These are phyloP conservation scores for Hymenoscyphus occultus DNA, from an alignment of 2,329 filamentous ascomycete genomes.

Conservation along the genomic window DNA sequence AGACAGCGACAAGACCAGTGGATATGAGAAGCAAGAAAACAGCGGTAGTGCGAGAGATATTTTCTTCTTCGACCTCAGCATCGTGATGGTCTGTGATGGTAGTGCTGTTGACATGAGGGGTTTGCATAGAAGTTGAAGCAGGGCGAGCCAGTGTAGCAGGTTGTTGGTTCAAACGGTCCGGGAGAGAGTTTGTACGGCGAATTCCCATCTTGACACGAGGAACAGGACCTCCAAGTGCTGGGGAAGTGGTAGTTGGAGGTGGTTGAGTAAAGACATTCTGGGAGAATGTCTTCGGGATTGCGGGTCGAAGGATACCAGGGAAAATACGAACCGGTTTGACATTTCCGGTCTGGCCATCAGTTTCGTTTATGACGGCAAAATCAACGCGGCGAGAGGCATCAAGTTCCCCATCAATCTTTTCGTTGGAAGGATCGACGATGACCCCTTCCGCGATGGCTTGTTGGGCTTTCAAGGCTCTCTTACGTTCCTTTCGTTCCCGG, in stretches of 20 bases:
- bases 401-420: slow-evolving; percentile 26
- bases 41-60: slow-evolving; percentile 54
- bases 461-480: slow-evolving; percentile 24
- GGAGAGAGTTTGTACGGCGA: slow-evolving; percentile 71
- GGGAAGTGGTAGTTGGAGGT: slow-evolving; percentile 32
- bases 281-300: slow-evolving; percentile 62
- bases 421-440: slow-evolving; percentile 13
- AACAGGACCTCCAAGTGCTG: slow-evolving; percentile 42
- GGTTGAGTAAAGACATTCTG: slow-evolving; percentile 66
- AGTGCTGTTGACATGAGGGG: slow-evolving; percentile 27
- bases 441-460: slow-evolving; percentile 26
- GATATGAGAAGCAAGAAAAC: slow-evolving; percentile 61
- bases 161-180: slow-evolving; percentile 58
- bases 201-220: slow-evolving; percentile 62
- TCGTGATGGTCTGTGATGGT: slow-evolving; percentile 28
- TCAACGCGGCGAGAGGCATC: slow-evolving; percentile 55
- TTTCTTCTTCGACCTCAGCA: slow-evolving; percentile 40
- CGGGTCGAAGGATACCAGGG: slow-evolving; percentile 58
- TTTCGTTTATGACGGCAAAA: slow-evolving; percentile 48
- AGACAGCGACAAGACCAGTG: slow-evolving; percentile 64
- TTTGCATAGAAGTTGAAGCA: slow-evolving; percentile 16
- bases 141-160: slow-evolving; percentile 11
- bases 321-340: slow-evolving; percentile 52
- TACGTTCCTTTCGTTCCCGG: slow-evolving; percentile 30
- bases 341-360: slow-evolving; percentile 23